These are phyloP conservation scores for Agaricus subrufescens DNA, from an alignment of 768 basidiomycete species.

Conservation along the genomic window DNA sequence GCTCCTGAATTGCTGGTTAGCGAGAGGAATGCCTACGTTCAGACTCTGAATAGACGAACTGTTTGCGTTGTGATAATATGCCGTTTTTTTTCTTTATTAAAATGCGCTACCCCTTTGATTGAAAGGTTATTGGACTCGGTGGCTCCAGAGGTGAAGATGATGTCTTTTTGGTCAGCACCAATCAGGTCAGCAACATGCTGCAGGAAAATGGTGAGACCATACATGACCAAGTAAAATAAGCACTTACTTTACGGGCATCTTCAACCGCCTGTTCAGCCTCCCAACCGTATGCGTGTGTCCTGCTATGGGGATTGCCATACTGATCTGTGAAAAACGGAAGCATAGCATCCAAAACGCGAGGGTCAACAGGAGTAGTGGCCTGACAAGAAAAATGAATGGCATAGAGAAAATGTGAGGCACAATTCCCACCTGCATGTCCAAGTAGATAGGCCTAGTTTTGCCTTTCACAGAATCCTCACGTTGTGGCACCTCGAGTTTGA, in stretches of 20 bases:
- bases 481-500: conserved; percentile 66
- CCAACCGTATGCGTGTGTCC: conserved; percentile 99
- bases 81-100: conserved; percentile 88
- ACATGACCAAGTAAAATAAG: background rate
- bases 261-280: conserved; percentile 96
- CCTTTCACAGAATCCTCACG: conserved; percentile 53
- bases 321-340: conserved; percentile 92
- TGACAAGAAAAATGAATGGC: conserved; percentile 24
- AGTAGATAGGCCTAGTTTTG: conserved; percentile 86
- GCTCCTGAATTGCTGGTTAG: conserved; percentile 54
- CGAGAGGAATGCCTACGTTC: background rate
- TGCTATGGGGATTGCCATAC: conserved; percentile 96
- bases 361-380: conserved; percentile 98
- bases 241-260: conserved; percentile 73
- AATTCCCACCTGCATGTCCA: conserved; percentile 86
- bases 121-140: conserved; percentile 98
- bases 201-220: background rate
- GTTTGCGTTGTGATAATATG: conserved; percentile 96
- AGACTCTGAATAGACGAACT: conserved; percentile 36
- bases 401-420: conserved; percentile 5
- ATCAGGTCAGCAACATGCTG: conserved; percentile 90
- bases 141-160: conserved; percentile 96
- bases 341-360: conserved; percentile 95
- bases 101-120: conserved; percentile 94
- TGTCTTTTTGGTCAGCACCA: conserved; percentile 92